These are phyloP conservation scores for Cardamine resedifolia DNA, from an alignment of 345 rosid species.

Conservation along the genomic window DNA sequence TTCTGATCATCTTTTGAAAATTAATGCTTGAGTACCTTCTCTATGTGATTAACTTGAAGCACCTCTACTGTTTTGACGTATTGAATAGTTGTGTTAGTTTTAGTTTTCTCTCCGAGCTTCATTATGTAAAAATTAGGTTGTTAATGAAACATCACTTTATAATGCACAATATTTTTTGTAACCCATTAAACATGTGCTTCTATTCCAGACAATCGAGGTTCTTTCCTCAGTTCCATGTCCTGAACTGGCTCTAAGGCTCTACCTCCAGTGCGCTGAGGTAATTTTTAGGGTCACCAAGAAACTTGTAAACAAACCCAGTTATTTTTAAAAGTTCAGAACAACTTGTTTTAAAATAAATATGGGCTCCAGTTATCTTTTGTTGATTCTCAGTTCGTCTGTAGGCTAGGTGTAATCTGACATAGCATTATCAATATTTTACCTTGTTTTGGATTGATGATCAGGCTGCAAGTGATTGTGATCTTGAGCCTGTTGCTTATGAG, in stretches of 20 bases:
- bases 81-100: not conserved
- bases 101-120: not conserved
- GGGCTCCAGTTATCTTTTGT: not conserved
- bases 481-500: constrained; percentile 86
- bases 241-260: constrained; percentile 78
- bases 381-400: not conserved
- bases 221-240: constrained; percentile 70
- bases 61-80: not conserved
- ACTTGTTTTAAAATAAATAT: not conserved
- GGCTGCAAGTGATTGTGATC: constrained; percentile 83
- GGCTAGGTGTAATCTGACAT: constrained; percentile 8
- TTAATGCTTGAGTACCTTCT: not conserved
- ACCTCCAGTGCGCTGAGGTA: constrained; percentile 94
- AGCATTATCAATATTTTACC: not conserved
- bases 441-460: constrained; percentile 37
- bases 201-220: constrained; percentile 64
- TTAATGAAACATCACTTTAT: not conserved
- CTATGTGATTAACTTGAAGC: not conserved
- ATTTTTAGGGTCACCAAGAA: constrained; percentile 8
- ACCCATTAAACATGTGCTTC: constrained; percentile 8
- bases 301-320: not conserved
- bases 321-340: not conserved
- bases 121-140: not conserved
- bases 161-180: not conserved
- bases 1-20: not conserved